Evolutionary conservation across 371 early-diverging fungal genomes (phyloP), one percentile per base, ranked within the genome.

Genomic region (Capniomyces stellatus): DNA sequence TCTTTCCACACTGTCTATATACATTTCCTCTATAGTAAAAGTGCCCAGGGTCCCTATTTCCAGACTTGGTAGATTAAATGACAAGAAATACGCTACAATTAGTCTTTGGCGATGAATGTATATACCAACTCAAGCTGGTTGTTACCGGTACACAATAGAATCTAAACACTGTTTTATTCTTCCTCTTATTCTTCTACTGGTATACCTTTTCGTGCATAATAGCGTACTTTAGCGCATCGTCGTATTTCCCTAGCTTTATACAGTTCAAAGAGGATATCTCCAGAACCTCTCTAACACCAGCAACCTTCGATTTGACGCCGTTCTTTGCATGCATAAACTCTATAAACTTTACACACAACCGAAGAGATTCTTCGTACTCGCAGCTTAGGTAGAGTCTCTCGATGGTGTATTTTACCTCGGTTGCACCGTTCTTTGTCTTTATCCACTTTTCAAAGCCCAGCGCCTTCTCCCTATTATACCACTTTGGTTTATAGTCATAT

Each of bases 211-310:
- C 25, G 29, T 67, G 66, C 29, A 41, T 23, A 4, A 54, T 29
- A 30, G 46, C 27, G 25, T 61, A 63, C 21, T 46, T 53, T 15
- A 67, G 30, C 0, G 63, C 64, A 22, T 54, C 47, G 1, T 57
- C 62, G 2, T 25, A 24, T 1, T 56, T 51, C 2, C 57, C 44
- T 18, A 67, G 50, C 15, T 29, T 39, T 1, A 49, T 29, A 52
- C 18, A 60, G 56, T 25, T 30, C 50, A 48, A 67, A 58, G 23
- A 28, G 18, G 39, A 49, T 55, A 62, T 60, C 41, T 67, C 67
- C 3, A 67, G 30, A n/a, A 67, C 31, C 43, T 67, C 67, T 31
- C 67, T 62, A 25, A 67, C 50, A 15, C 29, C 42, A 0, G 64
- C 59, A 15, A 58, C 31, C 1, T 63, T 62, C 29, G 48, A 12